phyloP scores from a whole-genome alignment of 305 asterid genomes.

The Solanum aculeatissimum region DNA sequence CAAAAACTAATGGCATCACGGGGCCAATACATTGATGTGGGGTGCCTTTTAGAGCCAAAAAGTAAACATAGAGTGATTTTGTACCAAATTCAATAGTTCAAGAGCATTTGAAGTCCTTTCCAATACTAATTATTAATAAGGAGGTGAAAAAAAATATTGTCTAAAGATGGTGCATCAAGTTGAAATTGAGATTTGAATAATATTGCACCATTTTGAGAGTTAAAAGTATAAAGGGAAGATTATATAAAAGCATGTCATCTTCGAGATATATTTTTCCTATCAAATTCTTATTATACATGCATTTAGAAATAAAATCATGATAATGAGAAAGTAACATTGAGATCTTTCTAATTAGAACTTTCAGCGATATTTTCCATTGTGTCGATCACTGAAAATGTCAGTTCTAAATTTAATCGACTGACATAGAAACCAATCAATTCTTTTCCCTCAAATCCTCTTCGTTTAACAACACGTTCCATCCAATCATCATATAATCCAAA shows the following conservation, averaged over 20 bases:
- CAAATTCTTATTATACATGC: neutral
- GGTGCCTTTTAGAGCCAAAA: neutral
- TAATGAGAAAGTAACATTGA: neutral
- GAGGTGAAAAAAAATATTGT: neutral
- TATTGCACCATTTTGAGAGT: neutral
- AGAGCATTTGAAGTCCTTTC: neutral
- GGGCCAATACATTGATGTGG: neutral
- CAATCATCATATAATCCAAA: neutral
- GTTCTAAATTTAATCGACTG: neutral
- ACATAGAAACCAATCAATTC: neutral
- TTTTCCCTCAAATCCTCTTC: neutral
- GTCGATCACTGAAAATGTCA: neutral
- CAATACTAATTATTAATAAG: neutral
- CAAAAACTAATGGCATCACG: neutral
- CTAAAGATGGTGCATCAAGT: neutral
- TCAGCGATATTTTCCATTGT: neutral
- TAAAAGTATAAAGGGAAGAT: neutral
- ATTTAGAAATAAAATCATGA: neutral
- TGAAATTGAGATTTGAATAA: neutral
- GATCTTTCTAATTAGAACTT: neutral
- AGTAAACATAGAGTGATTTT: neutral
- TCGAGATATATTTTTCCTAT: neutral
- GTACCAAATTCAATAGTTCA: accelerated
- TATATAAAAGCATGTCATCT: neutral
- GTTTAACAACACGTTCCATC: neutral